A percentile compares a stretch with the other conserved stretches of the same genome.
Evolutionary conservation across 169 alveolate genomes (phyloP).

Genomic region (Cryptosporidium bovis): DNA sequence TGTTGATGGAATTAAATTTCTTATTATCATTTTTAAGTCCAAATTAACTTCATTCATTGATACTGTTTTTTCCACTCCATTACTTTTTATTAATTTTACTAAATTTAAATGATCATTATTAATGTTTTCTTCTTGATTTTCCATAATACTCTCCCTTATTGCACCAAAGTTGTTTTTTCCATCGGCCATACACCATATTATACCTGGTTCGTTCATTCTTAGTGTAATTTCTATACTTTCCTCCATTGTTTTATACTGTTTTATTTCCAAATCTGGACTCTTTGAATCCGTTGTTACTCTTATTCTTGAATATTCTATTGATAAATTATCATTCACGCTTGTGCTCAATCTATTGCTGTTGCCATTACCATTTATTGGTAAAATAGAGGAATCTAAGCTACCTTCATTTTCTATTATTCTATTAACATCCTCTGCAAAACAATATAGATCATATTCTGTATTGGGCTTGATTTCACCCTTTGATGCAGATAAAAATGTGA

Average conservation of each 20-base stretch:
- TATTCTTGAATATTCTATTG: slow-evolving; percentile 77
- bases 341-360: slow-evolving; percentile 13
- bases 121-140: not conserved
- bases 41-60: slow-evolving; percentile 5
- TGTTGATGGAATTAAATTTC: slow-evolving; percentile 76
- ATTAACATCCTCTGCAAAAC: slow-evolving; percentile 78
- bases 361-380: slow-evolving; percentile 9
- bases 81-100: slow-evolving; percentile 36
- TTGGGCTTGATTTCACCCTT: slow-evolving; percentile 77
- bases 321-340: not conserved
- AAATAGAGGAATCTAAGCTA: not conserved
- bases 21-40: slow-evolving; percentile 15
- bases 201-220: slow-evolving; percentile 40
- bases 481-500: slow-evolving; percentile 25
- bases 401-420: slow-evolving; percentile 64
- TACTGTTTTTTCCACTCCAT: slow-evolving; percentile 22
- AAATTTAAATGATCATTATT: slow-evolving; percentile 14
- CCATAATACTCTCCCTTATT: not conserved
- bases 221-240: slow-evolving; percentile 49
- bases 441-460: slow-evolving; percentile 78
- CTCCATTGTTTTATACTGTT: slow-evolving; percentile 41
- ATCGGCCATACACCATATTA: slow-evolving; percentile 65
- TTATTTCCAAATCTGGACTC: slow-evolving; percentile 44
- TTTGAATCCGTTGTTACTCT: slow-evolving; percentile 60
- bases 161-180: slow-evolving; percentile 19